A percentile compares a stretch with the other conserved stretches of the same genome.
Conservation (phyloP, 805 yeast species). For the Yarrowia bubula region DNA sequence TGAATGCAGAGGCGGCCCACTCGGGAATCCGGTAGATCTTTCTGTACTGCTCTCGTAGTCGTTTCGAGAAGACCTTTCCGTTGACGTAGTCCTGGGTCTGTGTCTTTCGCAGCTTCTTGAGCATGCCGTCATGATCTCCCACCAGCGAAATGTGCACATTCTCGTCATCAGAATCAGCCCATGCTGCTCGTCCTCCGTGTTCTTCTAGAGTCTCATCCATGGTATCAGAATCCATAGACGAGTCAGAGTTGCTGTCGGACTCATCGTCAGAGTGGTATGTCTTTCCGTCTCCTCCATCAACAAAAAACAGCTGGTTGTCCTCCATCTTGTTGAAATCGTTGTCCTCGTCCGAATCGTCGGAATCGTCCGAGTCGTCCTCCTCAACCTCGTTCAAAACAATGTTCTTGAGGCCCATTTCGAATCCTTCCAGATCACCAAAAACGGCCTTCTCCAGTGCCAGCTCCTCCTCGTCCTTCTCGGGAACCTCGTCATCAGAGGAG, state of each 20-base stretch:
- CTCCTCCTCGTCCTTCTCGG: conserved; percentile 86
- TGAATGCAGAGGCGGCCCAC: conserved; percentile 57
- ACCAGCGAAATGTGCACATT: conserved; percentile 58
- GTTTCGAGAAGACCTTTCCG: conserved; percentile 59
- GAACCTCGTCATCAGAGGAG: conserved; percentile 39
- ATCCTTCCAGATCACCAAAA: conserved; percentile 82
- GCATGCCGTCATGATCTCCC: conserved; percentile 48
- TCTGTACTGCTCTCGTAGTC: conserved; percentile 70
- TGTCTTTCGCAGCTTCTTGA: conserved; percentile 67
- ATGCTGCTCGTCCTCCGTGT: conserved; percentile 50
- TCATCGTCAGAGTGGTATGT: conserved; percentile 34
- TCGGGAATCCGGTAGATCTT: conserved; percentile 77
- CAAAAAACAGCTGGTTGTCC: conserved; percentile 54
- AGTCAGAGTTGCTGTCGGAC: conserved; percentile 40
- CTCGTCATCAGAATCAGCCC: conserved; percentile 95
- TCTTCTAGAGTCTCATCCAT: conserved; percentile 38
- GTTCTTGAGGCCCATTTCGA: conserved; percentile 60
- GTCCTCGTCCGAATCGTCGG: conserved; percentile 39
- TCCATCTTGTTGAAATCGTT: conserved; percentile 40
- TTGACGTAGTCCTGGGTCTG: conserved; percentile 52
- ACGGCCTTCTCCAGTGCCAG: conserved; percentile 73
- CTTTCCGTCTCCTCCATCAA: conserved; percentile 44
- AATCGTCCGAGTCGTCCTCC: conserved; percentile 38
- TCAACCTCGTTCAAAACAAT: conserved; percentile 48
- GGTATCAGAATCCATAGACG: conserved; percentile 43